Evolutionary conservation across 1,284 basidiomycete species (phyloP), one percentile per base, ranked within the genome.

Genomic region (Trichosporon faecale): DNA sequence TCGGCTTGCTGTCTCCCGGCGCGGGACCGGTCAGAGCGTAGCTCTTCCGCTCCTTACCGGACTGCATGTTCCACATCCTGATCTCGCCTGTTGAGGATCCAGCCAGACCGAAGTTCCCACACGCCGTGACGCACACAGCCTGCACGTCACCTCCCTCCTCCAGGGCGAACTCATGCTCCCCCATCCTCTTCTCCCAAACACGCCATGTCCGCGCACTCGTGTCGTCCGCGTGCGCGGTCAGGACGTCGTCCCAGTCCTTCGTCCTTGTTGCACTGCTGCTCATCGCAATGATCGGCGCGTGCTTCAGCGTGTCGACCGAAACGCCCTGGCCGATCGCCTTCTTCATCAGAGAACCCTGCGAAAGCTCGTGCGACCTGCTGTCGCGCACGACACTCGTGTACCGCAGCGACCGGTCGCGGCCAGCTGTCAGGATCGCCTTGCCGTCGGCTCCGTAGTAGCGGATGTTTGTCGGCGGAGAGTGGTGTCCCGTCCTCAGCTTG

Each of bases 231-330:
- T 98, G 96, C 0, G 90, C 89, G 9, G 96, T 95, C 5, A 99
- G 83, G 55, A 99, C 91, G 77, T 99, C 94, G 78, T 98, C 96
- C 97, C 97, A 99, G 75, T 99, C 95, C 80, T 95, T 95, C 21
- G 93, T 87, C 25, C 95, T 88, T 3, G 90, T 88, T 2, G 89
- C 87, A 4, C 93, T 94, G 83, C 90, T 91, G 0, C 93, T 89
- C 11, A 98, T 84, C 8, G 91, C 87, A 5, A 89, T 89, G 52
- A 95, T 87, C 0, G 92, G 86, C 12, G 93, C 89, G 75, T 92
- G 89, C 81, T 96, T 96, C 67, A 97, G 86, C 0, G 90, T 90
- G 3, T 90, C 86, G 1, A 94, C 84, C 0, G 93, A 90, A 33
- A 94, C 89, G 8, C 92, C 92, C 2, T 95, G 86, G 1, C 88